Evolutionary conservation across 2,329 filamentous ascomycete species (phyloP).

Genomic region (Apiospora malaysiana): DNA sequence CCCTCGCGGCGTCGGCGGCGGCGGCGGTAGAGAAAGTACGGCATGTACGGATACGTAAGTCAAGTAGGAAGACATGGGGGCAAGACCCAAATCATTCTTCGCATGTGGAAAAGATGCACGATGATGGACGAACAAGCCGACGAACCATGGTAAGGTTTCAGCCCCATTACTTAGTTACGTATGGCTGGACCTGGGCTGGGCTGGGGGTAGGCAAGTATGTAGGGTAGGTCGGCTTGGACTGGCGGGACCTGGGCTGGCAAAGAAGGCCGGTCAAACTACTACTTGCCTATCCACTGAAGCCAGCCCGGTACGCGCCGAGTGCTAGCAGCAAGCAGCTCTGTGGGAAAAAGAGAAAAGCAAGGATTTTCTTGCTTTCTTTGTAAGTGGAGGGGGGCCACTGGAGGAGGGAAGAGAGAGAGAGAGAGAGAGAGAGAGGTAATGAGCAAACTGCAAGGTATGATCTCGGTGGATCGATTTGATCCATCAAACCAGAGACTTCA

Average conservation of each 20-base stretch:
- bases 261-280: not conserved
- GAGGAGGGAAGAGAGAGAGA: not conserved
- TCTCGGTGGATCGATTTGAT: slow-evolving; percentile 6
- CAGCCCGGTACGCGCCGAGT: slow-evolving; percentile 15
- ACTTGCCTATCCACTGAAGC: not conserved
- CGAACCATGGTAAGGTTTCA: not conserved
- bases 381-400: not conserved
- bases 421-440: no score
- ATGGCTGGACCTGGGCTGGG: not conserved
- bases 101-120: not conserved
- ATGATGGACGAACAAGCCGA: not conserved
- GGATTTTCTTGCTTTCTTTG: not conserved
- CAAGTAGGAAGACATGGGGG: not conserved
- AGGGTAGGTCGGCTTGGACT: not conserved
- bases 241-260: not conserved
- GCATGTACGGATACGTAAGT: not conserved
- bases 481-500: slow-evolving; percentile 15
- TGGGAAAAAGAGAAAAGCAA: not conserved
- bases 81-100: no score
- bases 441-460: slow-evolving; percentile 8
- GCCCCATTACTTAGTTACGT: not conserved
- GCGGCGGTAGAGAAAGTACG: not conserved
- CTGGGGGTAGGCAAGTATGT: not conserved
- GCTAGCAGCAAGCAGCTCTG: not conserved
- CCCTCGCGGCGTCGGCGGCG: not conserved